phyloP scores from a whole-genome alignment of 805 yeast genomes.

The Saccharomycopsis fibuligera region DNA sequence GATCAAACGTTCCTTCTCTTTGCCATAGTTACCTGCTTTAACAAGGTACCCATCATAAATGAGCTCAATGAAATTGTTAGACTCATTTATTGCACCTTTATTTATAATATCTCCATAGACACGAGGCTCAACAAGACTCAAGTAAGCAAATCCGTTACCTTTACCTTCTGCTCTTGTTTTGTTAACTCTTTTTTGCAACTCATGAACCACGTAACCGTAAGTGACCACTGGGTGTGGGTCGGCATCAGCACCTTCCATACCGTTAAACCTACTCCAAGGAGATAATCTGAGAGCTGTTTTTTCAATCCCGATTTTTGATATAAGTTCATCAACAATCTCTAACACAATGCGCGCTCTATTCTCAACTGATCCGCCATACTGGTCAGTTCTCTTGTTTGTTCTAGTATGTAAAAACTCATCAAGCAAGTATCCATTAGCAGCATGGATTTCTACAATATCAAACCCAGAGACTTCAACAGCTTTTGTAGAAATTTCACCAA shows the following conservation, averaged over 20 bases:
- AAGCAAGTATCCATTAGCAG: constrained; percentile 62
- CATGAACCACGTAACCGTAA: constrained; percentile 34
- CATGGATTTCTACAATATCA: constrained; percentile 63
- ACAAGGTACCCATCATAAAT: constrained; percentile 36
- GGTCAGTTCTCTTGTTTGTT: constrained; percentile 42
- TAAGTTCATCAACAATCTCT: constrained; percentile 46
- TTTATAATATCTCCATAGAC: constrained; percentile 24
- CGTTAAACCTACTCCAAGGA: constrained; percentile 39
- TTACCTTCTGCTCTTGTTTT: constrained; percentile 23
- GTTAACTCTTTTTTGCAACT: constrained; percentile 29
- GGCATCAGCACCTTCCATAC: constrained; percentile 32
- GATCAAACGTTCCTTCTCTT: constrained; percentile 22
- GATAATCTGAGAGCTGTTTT: constrained; percentile 43
- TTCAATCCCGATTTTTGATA: constrained; percentile 43
- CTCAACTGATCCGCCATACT: constrained; percentile 50
- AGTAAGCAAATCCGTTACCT: constrained; percentile 29
- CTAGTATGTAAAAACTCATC: constrained; percentile 47
- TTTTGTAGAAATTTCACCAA: constrained; percentile 39
- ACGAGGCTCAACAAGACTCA: constrained; percentile 34
- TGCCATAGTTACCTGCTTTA: constrained; percentile 34
- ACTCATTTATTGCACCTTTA: constrained; percentile 26
- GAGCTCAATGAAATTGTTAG: constrained; percentile 34
- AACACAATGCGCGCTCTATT: constrained; percentile 40
- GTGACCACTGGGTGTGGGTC: constrained; percentile 32
- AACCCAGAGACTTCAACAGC: constrained; percentile 32